Percentiles rank a stretch among this genome's conserved stretches.
These are phyloP conservation scores for Cystoderma amianthinum DNA, from an alignment of 768 basidiomycete genomes.

Conservation along the genomic window DNA sequence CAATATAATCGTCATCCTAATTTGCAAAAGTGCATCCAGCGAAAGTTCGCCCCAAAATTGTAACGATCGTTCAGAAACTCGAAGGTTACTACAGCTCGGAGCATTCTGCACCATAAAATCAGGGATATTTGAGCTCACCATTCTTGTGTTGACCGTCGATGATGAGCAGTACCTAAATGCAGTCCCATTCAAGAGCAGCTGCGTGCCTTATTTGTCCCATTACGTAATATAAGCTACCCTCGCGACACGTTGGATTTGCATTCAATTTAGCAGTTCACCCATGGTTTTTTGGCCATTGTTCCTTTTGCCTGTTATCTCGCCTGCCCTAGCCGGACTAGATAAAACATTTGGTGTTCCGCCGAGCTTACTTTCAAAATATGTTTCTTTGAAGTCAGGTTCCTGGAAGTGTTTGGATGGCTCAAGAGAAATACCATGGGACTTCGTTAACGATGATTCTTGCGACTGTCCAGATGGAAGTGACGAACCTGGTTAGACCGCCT, in stretches of 20 bases:
- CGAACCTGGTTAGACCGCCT: constrained; percentile 69
- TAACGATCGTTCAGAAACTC: neutral
- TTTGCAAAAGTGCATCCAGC: constrained; percentile 31
- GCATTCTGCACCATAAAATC: constrained; percentile 1
- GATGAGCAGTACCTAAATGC: constrained; percentile 20
- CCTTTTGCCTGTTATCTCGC: constrained; percentile 31
- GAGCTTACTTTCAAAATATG: constrained; percentile 47
- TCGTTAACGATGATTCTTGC: constrained; percentile 92
- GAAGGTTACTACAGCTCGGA: neutral
- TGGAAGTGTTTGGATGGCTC: constrained; percentile 84
- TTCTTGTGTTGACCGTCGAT: constrained; percentile 34
- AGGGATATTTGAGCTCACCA: constrained; percentile 28
- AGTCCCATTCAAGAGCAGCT: constrained; percentile 11
- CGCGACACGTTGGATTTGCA: constrained; percentile 31
- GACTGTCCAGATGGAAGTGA: constrained; percentile 95
- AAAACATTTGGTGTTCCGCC: constrained; percentile 57
- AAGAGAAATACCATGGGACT: constrained; percentile 68
- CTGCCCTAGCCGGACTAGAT: constrained; percentile 31
- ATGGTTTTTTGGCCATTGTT: constrained; percentile 52
- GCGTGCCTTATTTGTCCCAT: constrained; percentile 36
- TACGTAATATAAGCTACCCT: constrained; percentile 12
- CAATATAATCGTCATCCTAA: constrained; percentile 30
- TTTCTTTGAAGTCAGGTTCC: constrained; percentile 38
- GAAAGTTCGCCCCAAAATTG: constrained; percentile 1
- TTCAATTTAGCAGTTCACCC: constrained; percentile 5